These are phyloP conservation scores for Nakaseomyces bracarensis DNA, from an alignment of 1,139 yeast genomes.

Conservation along the genomic window DNA sequence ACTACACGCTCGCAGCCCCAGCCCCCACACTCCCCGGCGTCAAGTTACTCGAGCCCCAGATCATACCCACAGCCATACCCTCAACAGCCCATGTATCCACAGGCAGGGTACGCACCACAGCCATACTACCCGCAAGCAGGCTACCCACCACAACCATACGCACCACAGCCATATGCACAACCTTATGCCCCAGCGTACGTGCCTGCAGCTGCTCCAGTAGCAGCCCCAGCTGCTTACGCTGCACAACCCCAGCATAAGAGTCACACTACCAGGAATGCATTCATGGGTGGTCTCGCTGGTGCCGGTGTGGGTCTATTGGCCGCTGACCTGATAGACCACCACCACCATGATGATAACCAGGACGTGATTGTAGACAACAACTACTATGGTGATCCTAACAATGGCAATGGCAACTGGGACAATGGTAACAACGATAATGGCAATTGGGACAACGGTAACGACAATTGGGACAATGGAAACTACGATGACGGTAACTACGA, in stretches of 20 bases:
- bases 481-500: conserved; percentile 21
- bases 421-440: conserved; percentile 21
- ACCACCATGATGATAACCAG: conserved; percentile 15
- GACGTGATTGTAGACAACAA: conserved; percentile 28
- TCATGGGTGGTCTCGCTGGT: conserved; percentile 52
- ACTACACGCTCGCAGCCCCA: not conserved
- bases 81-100: too few relatives aligned
- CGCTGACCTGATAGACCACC: conserved; percentile 48
- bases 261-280: conserved; percentile 22
- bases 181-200: conserved; percentile 11
- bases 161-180: conserved; percentile 12
- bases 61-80: conserved; percentile 11
- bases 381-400: conserved; percentile 23
- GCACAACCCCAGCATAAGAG: conserved; percentile 28
- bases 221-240: conserved; percentile 14
- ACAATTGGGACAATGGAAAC: conserved; percentile 27
- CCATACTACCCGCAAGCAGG: conserved; percentile 7
- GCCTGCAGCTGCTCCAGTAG: conserved; percentile 11
- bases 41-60: conserved; percentile 9
- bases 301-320: conserved; percentile 78
- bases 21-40: too few relatives aligned
- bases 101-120: conserved; percentile 9
- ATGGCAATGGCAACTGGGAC: conserved; percentile 15
- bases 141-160: conserved; percentile 7
- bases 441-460: conserved; percentile 19